Percentiles rank a stretch among this genome's conserved stretches.
phyloP scores from a whole-genome alignment of 106 monocot species.

The Phalaenopsis equestris region DNA sequence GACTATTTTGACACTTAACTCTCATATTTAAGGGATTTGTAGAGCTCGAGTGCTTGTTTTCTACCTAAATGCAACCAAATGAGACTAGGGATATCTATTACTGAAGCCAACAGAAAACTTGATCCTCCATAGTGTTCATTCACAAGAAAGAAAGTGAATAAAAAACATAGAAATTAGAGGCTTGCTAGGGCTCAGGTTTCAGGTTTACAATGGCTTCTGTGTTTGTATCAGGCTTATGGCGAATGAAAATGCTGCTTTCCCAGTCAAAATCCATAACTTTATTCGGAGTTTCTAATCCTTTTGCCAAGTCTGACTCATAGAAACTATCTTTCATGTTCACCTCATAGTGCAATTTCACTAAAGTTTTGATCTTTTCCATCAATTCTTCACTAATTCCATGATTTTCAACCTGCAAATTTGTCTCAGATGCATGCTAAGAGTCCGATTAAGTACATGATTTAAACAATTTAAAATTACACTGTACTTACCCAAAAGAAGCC shows the following conservation, averaged over 20 bases:
- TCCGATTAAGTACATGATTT: background rate
- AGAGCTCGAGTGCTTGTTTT: background rate
- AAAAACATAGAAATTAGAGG: background rate
- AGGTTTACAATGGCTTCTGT: slow-evolving; percentile 20
- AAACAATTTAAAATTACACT: background rate
- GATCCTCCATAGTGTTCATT: background rate
- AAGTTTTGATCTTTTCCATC: slow-evolving; percentile 26
- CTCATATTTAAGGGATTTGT: no score
- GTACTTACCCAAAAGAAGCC: slow-evolving; percentile 48
- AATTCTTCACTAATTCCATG: slow-evolving; percentile 39
- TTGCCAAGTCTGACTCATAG: slow-evolving; percentile 31
- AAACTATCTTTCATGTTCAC: slow-evolving; percentile 36
- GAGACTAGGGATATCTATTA: no score
- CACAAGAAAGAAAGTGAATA: background rate
- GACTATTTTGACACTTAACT: no score
- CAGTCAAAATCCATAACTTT: slow-evolving; percentile 22
- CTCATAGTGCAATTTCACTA: slow-evolving; percentile 46
- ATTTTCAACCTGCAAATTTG: slow-evolving; percentile 35
- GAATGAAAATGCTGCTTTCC: slow-evolving; percentile 46
- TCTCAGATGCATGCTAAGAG: background rate
- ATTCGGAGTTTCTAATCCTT: slow-evolving; percentile 8
- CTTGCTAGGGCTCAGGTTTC: slow-evolving; percentile 26
- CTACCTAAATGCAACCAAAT: background rate
- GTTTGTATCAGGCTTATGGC: slow-evolving; percentile 33
- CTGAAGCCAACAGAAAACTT: background rate